phyloP scores from a whole-genome alignment of 192 early-diverging fungal species.

The Polychytrium aggregatum region DNA sequence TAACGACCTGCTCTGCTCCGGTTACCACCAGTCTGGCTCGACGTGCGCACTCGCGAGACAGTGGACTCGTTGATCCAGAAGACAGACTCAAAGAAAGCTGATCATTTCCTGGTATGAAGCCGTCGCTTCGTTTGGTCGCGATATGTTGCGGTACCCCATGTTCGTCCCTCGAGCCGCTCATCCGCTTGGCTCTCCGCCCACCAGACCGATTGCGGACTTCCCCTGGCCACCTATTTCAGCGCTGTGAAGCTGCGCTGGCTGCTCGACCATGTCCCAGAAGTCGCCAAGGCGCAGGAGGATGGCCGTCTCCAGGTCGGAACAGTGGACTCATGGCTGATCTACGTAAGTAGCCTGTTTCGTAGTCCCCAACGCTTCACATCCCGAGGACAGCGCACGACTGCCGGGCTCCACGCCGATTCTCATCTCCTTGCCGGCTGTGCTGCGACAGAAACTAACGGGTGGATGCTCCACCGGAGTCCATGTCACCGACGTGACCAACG shows the following conservation, averaged over 20 bases:
- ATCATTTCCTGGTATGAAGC: too few relatives aligned
- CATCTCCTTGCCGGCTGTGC: slow-evolving; percentile 15
- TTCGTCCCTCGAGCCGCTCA: neutral
- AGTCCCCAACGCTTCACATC: slow-evolving; percentile 1
- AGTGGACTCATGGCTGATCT: slow-evolving; percentile 89
- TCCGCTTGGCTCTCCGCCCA: slow-evolving; percentile 9
- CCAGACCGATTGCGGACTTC: slow-evolving; percentile 80
- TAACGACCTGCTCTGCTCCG: too few relatives aligned
- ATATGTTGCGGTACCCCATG: neutral
- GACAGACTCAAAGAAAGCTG: too few relatives aligned
- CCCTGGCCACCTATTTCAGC: slow-evolving; percentile 84
- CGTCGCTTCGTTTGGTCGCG: neutral
- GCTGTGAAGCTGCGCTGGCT: slow-evolving; percentile 89
- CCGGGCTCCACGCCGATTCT: neutral
- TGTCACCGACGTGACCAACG: slow-evolving; percentile 89
- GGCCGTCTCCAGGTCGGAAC: slow-evolving; percentile 74
- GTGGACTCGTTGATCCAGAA: too few relatives aligned
- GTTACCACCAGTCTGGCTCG: too few relatives aligned
- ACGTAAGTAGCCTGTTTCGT: slow-evolving; percentile 37
- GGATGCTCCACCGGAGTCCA: slow-evolving; percentile 56
- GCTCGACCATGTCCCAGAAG: slow-evolving; percentile 65
- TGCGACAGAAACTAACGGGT: slow-evolving; percentile 87
- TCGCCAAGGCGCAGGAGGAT: slow-evolving; percentile 62
- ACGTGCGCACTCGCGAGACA: too few relatives aligned
- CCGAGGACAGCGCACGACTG: neutral